Conservation (phyloP, 306 rosid genomes). For the Bauhinia variegata region DNA sequence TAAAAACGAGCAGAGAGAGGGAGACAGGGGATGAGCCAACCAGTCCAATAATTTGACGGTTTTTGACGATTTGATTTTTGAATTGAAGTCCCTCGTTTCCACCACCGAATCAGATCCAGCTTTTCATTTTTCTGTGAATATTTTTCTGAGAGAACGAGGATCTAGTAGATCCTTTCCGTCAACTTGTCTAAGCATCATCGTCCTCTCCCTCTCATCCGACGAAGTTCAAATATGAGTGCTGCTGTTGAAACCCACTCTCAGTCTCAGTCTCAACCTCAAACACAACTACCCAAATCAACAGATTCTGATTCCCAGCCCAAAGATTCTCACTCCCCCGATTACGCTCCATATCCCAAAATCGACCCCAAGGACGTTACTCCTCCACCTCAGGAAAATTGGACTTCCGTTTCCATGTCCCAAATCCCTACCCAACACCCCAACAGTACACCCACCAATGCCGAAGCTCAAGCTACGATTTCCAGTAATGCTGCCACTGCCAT, state of each 20-base stretch:
- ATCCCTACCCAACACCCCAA: constrained; percentile 14
- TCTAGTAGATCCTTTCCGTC: background rate
- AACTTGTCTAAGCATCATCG: no score
- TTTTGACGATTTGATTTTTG: constrained; percentile 3
- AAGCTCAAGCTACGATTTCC: constrained; percentile 54
- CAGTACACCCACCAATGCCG: constrained; percentile 23
- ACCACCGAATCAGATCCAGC: background rate
- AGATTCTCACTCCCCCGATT: constrained; percentile 54
- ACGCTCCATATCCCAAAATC: constrained; percentile 81
- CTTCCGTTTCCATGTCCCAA: constrained; percentile 51
- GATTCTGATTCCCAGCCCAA: constrained; percentile 22
- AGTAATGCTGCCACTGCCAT: constrained; percentile 64
- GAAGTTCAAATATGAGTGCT: no score
- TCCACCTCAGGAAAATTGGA: constrained; percentile 50
- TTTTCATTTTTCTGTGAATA: background rate
- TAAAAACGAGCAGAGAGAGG: no score
- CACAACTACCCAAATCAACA: no score
- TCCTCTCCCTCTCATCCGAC: no score
- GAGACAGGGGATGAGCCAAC: no score
- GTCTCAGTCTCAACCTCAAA: no score
- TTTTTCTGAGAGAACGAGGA: background rate
- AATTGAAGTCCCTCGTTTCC: constrained; percentile 23
- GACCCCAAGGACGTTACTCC: constrained; percentile 65
- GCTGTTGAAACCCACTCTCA: no score
- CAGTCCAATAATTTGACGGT: no score